Conservation (phyloP, 2,329 filamentous ascomycete genomes). For the Ophiognomonia clavigignenti-juglandacearum region DNA sequence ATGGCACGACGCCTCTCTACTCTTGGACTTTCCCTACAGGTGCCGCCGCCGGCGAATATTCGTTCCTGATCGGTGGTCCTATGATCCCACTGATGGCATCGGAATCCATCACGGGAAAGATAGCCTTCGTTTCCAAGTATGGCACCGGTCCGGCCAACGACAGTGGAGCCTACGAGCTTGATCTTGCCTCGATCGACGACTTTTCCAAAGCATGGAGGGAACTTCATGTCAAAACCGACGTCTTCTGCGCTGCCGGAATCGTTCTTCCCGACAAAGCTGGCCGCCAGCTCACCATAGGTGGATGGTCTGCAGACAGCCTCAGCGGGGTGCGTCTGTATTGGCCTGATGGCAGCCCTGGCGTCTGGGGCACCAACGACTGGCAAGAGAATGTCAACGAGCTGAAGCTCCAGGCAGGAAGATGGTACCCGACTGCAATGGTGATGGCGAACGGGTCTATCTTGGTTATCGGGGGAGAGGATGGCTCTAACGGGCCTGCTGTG, state of each 20-base stretch:
- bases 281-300: constrained; percentile 53
- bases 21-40: constrained; percentile 44
- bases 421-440: constrained; percentile 50
- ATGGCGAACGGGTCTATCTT: constrained; percentile 54
- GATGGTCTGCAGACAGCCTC: constrained; percentile 51
- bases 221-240: constrained; percentile 52
- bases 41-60: constrained; percentile 44
- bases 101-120: constrained; percentile 46
- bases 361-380: constrained; percentile 47
- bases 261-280: constrained; percentile 53
- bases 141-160: constrained; percentile 50
- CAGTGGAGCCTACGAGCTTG: constrained; percentile 56
- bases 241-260: constrained; percentile 55
- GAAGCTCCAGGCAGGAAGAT: constrained; percentile 43
- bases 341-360: constrained; percentile 47
- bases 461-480: constrained; percentile 47
- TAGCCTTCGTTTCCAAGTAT: constrained; percentile 50
- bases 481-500: constrained; percentile 44
- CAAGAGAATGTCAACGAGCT: constrained; percentile 45
- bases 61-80: constrained; percentile 48
- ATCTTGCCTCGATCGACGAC: constrained; percentile 38
- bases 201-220: constrained; percentile 45
- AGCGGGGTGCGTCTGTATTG: constrained; percentile 52
- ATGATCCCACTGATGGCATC: constrained; percentile 51
- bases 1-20: constrained; percentile 38